These are phyloP conservation scores for Cyberlindnera japonica DNA, from an alignment of 805 yeast genomes.

Conservation along the genomic window DNA sequence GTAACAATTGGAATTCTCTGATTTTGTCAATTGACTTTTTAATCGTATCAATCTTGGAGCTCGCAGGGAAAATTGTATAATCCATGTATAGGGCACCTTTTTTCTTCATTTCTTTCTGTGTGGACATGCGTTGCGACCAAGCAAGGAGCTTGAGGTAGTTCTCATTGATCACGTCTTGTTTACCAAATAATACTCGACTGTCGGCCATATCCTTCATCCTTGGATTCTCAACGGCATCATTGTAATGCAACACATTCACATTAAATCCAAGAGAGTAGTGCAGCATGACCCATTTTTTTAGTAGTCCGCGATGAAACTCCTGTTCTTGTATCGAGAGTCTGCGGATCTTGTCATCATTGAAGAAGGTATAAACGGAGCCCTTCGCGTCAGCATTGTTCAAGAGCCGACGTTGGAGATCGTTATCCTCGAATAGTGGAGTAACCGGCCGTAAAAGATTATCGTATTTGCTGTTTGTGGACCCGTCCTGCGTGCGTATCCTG, in stretches of 20 bases:
- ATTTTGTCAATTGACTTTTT: neutral
- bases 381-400: constrained; percentile 7
- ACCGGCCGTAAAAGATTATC: constrained; percentile 4
- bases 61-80: constrained; percentile 16
- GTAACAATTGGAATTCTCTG: constrained; percentile 6
- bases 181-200: constrained; percentile 7
- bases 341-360: constrained; percentile 20
- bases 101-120: neutral
- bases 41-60: neutral
- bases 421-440: constrained; percentile 11
- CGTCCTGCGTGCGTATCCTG: constrained; percentile 56
- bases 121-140: constrained; percentile 12
- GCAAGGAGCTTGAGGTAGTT: constrained; percentile 22
- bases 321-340: constrained; percentile 19
- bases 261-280: constrained; percentile 20
- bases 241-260: constrained; percentile 17
- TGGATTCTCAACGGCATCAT: constrained; percentile 18
- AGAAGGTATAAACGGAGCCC: constrained; percentile 18
- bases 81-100: constrained; percentile 15
- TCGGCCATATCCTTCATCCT: constrained; percentile 8
- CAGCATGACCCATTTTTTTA: constrained; percentile 16
- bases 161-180: constrained; percentile 17
- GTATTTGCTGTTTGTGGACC: constrained; percentile 26
- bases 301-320: constrained; percentile 14
- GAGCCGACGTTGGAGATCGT: constrained; percentile 10